Base-by-base conservation (phyloP, 495 filamentous ascomycete species). In the Clavariopsis aquatica region DNA sequence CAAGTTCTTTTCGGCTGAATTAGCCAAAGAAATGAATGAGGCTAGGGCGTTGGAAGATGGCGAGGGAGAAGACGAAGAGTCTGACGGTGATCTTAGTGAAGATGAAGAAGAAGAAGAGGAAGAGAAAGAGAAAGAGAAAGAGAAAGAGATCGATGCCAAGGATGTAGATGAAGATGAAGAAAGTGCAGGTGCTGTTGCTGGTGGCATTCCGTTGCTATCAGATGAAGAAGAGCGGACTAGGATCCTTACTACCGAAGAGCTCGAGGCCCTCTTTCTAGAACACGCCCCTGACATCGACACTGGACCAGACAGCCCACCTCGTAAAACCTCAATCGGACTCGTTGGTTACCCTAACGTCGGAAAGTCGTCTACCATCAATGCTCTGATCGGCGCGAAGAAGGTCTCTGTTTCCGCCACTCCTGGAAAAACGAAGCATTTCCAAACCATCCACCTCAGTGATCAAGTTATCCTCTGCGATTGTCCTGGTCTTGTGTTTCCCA, bases 311-410 rank as follows among this genome's bases (percentile, higher is more conserved):
- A n/a, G 29, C 29, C 41, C 56, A 24, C 71, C 77, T 17, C 82
- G 83, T 65, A 97, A 93, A 74, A 87, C 91, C 19, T 84, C 87
- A 61, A 94, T 99, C 70, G 95, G 95, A 66, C 82, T 99, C 15
- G 94, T 99, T 55, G 95, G 95, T 29, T 99, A 99, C 79, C 95
- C 95, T 65, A 99, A 99, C 78, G 95, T 98, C 68, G 95, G 95
- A 71, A 99, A 99, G 77, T 98, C 95, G 7, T 96, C 91, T 43
- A 99, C 95, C 8, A 98, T 99, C 81, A 99, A 99, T 78, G 93
- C 95, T 13, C 85, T 99, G 43, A 90, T 97, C 61, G 95, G 95
- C 54, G 89, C 95, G 57, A 98, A 96, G 82, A 98, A 98, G 78
- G 95, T 99, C 4, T 97, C 93, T 1, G 95, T 99, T 43, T 98